Conservation (phyloP, 306 rosid genomes). For the Quercus gilva region DNA sequence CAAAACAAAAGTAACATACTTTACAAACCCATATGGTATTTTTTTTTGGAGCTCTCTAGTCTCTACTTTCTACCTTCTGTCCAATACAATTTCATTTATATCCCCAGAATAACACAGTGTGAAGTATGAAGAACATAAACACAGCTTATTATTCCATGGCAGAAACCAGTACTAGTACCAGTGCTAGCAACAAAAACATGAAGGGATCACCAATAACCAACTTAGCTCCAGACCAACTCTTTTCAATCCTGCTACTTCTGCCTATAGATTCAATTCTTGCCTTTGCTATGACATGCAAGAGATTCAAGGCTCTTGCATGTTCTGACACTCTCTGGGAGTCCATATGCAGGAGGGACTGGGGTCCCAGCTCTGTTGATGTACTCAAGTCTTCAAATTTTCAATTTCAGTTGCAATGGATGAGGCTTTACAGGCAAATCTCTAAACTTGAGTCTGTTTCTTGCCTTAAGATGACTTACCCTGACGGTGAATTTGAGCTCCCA, state of each 20-base stretch:
- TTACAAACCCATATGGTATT: conserved; percentile 17
- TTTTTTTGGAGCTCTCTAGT: background rate
- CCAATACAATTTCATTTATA: conserved; percentile 23
- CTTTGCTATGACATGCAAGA: conserved; percentile 78
- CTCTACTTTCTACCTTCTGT: conserved; percentile 18
- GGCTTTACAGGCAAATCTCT: conserved; percentile 62
- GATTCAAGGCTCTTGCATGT: conserved; percentile 48
- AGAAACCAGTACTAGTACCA: conserved; percentile 35
- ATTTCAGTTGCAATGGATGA: conserved; percentile 54
- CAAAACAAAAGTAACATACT: background rate
- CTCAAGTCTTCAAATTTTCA: conserved; percentile 38
- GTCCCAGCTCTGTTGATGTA: conserved; percentile 58
- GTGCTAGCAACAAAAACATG: conserved; percentile 7
- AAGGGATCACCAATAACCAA: conserved; percentile 63
- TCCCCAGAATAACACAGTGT: background rate
- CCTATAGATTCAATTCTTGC: conserved; percentile 74
- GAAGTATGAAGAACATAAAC: background rate
- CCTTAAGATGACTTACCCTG: conserved; percentile 42
- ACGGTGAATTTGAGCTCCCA: conserved; percentile 48
- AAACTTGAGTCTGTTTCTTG: conserved; percentile 53
- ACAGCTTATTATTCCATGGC: conserved; percentile 44
- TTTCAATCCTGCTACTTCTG: conserved; percentile 57
- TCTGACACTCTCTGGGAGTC: conserved; percentile 77
- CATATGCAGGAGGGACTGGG: conserved; percentile 74
- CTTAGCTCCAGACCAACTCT: conserved; percentile 69